These are phyloP conservation scores for Eutypella sp. DNA, from an alignment of 2,329 filamentous ascomycete genomes.

Conservation along the genomic window DNA sequence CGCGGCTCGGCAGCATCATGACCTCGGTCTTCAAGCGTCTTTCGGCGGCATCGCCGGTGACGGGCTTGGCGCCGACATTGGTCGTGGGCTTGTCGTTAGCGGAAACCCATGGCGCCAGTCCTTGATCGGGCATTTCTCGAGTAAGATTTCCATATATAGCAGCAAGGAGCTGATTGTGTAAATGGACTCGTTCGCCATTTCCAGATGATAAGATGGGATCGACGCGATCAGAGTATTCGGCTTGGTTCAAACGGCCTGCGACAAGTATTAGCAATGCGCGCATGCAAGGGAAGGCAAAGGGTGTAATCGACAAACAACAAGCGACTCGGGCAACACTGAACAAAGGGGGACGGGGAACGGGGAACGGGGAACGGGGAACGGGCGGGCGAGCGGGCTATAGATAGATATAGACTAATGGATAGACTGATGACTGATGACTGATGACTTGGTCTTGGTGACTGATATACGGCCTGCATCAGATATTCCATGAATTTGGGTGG, in stretches of 20 bases:
- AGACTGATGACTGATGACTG: too few relatives aligned
- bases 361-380: too few relatives aligned
- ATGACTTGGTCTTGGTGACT: too few relatives aligned
- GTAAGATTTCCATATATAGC: slow-evolving; percentile 66
- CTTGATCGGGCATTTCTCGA: slow-evolving; percentile 62
- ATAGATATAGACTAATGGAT: background rate
- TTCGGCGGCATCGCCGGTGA: slow-evolving; percentile 61
- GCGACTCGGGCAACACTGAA: too few relatives aligned
- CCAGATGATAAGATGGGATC: slow-evolving; percentile 54
- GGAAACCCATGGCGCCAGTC: slow-evolving; percentile 66
- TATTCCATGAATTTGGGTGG: too few relatives aligned
- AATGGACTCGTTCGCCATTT: slow-evolving; percentile 55
- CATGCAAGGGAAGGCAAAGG: too few relatives aligned
- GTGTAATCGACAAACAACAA: too few relatives aligned
- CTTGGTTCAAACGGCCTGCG: slow-evolving; percentile 58
- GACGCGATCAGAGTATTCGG: slow-evolving; percentile 54
- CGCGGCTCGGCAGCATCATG: slow-evolving; percentile 64
- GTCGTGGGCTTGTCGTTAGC: slow-evolving; percentile 63
- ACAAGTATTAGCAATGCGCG: slow-evolving; percentile 25
- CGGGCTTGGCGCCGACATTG: slow-evolving; percentile 53
- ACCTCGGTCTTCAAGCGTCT: slow-evolving; percentile 63
- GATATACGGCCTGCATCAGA: too few relatives aligned
- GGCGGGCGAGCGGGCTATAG: too few relatives aligned
- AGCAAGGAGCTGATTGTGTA: slow-evolving; percentile 64
- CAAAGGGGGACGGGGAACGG: too few relatives aligned